These are phyloP conservation scores for Microstroma glucosiphilum DNA, from an alignment of 1,284 basidiomycete species.

Conservation along the genomic window DNA sequence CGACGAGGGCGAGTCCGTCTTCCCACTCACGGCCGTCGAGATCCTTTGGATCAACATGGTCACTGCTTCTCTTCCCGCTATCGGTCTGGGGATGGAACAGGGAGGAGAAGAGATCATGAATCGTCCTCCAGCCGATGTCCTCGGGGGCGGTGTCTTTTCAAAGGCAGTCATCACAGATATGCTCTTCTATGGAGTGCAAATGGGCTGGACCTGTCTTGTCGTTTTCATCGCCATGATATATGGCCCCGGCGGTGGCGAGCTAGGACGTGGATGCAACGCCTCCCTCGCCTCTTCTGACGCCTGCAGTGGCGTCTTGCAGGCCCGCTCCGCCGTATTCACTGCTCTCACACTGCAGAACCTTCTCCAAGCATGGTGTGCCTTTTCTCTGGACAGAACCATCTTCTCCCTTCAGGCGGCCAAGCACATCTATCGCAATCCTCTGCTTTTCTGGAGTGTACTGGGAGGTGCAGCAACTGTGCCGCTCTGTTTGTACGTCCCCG, in stretches of 20 bases:
- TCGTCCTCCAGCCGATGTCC: conserved; percentile 31
- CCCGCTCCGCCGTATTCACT: conserved; percentile 38
- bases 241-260: conserved; percentile 29
- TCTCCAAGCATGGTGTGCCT: conserved; percentile 40
- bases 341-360: conserved; percentile 37
- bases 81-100: conserved; percentile 40
- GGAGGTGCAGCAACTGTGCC: conserved; percentile 34
- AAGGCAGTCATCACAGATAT: conserved; percentile 38
- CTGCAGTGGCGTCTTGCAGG: conserved; percentile 40
- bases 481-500: conserved; percentile 39
- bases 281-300: neutral
- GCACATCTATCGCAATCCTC: conserved; percentile 20
- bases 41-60: conserved; percentile 45
- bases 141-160: conserved; percentile 35
- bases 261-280: conserved; percentile 33
- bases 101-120: conserved; percentile 38
- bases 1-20: conserved; percentile 32
- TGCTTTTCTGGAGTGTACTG: conserved; percentile 39
- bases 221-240: conserved; percentile 44
- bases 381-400: conserved; percentile 38
- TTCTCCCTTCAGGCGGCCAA: conserved; percentile 16
- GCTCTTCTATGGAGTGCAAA: conserved; percentile 35
- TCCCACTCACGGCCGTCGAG: conserved; percentile 38
- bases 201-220: conserved; percentile 39
- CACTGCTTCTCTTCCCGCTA: conserved; percentile 37